These are phyloP conservation scores for Physocladia obscura DNA, from an alignment of 192 early-diverging fungal species.

Conservation along the genomic window DNA sequence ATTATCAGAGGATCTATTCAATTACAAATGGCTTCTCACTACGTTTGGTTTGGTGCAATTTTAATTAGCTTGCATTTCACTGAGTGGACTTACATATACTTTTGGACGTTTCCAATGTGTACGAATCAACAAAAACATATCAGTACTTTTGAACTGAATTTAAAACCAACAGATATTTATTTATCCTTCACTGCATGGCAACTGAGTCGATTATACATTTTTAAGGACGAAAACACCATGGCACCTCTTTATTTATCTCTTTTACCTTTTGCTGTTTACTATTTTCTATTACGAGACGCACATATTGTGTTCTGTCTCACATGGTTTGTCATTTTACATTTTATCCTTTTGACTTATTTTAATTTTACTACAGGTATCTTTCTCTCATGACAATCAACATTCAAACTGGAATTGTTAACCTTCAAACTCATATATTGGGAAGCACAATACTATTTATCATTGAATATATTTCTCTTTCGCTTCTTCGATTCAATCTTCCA, in stretches of 20 bases:
- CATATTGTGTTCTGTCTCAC: slow-evolving; percentile 39
- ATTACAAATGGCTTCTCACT: slow-evolving; percentile 41
- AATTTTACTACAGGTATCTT: background rate
- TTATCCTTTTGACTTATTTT: background rate
- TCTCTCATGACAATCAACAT: slow-evolving; percentile 44
- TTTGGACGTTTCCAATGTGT: slow-evolving; percentile 41
- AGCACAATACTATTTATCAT: slow-evolving; percentile 31
- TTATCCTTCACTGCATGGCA: slow-evolving; percentile 4
- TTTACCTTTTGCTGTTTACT: slow-evolving; percentile 39
- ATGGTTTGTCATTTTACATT: slow-evolving; percentile 32
- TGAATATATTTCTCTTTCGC: background rate
- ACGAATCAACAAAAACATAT: background rate
- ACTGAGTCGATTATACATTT: slow-evolving; percentile 13
- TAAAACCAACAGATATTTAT: slow-evolving; percentile 27
- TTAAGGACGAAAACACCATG: slow-evolving; percentile 20
- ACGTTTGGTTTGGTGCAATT: slow-evolving; percentile 37
- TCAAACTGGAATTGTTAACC: slow-evolving; percentile 29
- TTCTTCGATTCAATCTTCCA: background rate
- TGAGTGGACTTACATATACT: slow-evolving; percentile 28
- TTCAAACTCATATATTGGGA: slow-evolving; percentile 28
- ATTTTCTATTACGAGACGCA: slow-evolving; percentile 36
- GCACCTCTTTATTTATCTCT: slow-evolving; percentile 44
- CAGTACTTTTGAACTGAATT: slow-evolving; percentile 14
- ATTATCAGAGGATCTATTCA: slow-evolving; percentile 20
- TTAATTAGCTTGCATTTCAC: slow-evolving; percentile 33